Percentiles rank a stretch among this genome's conserved stretches.
These are phyloP conservation scores for Exutisphaerella laricina DNA, from an alignment of 2,329 filamentous ascomycete genomes.

Conservation along the genomic window DNA sequence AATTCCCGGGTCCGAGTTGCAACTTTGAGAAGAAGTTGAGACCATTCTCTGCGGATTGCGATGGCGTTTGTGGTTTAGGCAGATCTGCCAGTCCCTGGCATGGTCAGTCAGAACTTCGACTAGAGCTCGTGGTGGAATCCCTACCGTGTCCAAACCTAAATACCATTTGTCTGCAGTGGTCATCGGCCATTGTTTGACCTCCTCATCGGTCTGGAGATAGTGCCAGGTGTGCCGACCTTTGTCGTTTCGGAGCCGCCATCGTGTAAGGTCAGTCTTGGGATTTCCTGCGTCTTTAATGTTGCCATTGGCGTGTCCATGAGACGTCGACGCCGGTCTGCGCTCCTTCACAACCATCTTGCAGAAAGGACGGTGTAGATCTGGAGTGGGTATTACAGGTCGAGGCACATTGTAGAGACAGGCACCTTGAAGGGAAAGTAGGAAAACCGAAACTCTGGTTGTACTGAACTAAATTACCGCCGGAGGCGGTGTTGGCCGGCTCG, in stretches of 20 bases:
- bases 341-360: conserved; percentile 6
- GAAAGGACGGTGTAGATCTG: background rate
- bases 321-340: conserved; percentile 1
- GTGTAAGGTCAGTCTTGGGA: conserved; percentile 62
- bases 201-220: conserved; percentile 70
- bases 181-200: conserved; percentile 74
- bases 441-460: too few species aligned
- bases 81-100: conserved; percentile 67
- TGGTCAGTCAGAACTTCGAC: conserved; percentile 4
- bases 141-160: conserved; percentile 71
- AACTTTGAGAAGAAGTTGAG: conserved; percentile 83
- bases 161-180: conserved; percentile 84
- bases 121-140: conserved; percentile 10
- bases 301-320: conserved; percentile 7
- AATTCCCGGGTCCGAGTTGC: conserved; percentile 83
- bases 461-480: too few species aligned
- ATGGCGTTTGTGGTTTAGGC: conserved; percentile 62
- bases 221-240: conserved; percentile 88
- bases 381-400: background rate
- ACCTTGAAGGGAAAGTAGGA: too few species aligned
- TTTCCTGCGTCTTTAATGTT: conserved; percentile 11
- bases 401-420: background rate
- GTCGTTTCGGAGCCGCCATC: conserved; percentile 82
- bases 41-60: conserved; percentile 75
- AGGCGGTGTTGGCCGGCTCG: too few species aligned